phyloP scores from a whole-genome alignment of 129 eudicot species.

The Escallonia herrerae region DNA sequence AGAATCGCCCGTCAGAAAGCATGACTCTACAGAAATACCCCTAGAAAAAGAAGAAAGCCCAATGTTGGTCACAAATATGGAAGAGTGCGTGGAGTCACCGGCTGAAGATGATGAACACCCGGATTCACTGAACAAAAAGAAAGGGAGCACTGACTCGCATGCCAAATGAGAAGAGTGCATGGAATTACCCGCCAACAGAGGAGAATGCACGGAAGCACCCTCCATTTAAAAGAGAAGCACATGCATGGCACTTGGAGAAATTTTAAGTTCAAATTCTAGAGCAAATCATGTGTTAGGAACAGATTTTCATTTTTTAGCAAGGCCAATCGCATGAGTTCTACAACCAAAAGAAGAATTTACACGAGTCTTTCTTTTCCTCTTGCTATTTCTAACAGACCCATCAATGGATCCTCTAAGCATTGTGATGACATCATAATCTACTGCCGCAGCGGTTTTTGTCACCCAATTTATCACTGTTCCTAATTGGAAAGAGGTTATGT shows the following conservation, averaged over 20 bases:
- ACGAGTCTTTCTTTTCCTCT: no score
- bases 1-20: conserved; percentile 1
- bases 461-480: conserved; percentile 78
- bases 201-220: background rate
- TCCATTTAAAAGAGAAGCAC: background rate
- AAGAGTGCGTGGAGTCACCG: background rate
- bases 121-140: background rate
- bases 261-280: no score
- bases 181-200: conserved; percentile 2
- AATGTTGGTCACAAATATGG: background rate
- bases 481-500: conserved; percentile 81
- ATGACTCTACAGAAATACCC: background rate
- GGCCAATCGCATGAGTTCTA: no score
- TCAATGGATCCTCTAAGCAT: conserved; percentile 93
- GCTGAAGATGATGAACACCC: background rate
- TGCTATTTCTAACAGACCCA: conserved; percentile 67
- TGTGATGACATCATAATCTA: conserved; percentile 91
- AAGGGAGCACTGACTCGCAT: background rate
- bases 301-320: no score
- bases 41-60: background rate
- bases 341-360: no score
- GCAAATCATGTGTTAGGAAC: no score
- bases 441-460: conserved; percentile 81
- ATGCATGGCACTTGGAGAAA: no score
- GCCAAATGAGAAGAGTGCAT: background rate